Conservation (phyloP, 441 rosid genomes). For the Eruca vesicaria region DNA sequence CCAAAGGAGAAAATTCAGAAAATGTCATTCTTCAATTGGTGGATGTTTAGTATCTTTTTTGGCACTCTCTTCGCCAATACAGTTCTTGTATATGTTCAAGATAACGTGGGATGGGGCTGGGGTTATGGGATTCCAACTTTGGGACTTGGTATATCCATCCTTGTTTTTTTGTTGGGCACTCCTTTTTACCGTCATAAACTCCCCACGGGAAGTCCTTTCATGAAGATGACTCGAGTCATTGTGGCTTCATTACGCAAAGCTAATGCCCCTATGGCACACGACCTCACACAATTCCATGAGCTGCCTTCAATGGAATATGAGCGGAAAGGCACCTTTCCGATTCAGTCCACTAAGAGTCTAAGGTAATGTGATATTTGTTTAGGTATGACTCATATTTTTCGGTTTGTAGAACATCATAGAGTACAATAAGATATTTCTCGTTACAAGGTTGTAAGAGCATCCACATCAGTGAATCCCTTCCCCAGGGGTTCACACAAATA, state of each 20-base stretch:
- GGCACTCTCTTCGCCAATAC: not conserved
- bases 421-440: too few species aligned
- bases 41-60: not conserved
- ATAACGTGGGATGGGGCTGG: not conserved
- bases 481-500: too few species aligned
- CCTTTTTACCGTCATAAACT: not conserved
- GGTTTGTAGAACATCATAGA: not conserved
- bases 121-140: not conserved
- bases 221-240: slow-evolving; percentile 33
- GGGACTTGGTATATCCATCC: not conserved
- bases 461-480: too few species aligned
- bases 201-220: not conserved
- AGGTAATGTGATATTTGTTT: not conserved
- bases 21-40: not conserved
- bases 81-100: not conserved
- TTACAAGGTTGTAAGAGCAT: too few species aligned
- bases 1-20: not conserved
- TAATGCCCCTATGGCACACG: not conserved
- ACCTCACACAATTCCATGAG: not conserved
- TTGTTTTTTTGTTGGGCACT: not conserved
- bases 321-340: not conserved
- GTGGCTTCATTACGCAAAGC: slow-evolving; percentile 65
- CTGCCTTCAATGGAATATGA: not conserved
- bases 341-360: not conserved
- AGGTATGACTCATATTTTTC: not conserved